Evolutionary conservation across 1,139 yeast species (phyloP), one percentile per base, ranked within the genome.

Genomic region (Sugiyamaella grinbergsii): DNA sequence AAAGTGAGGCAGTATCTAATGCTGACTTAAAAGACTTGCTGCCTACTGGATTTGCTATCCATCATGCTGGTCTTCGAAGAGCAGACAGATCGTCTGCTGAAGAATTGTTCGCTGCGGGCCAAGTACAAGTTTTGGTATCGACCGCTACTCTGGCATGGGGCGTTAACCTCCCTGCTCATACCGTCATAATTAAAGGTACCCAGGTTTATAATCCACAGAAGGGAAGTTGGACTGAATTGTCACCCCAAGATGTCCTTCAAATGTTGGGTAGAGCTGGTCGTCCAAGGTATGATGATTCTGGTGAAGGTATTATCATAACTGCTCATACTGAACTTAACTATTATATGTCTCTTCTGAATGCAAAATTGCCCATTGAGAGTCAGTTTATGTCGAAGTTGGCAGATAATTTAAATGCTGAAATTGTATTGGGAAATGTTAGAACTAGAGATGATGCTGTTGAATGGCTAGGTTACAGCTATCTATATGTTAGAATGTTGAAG

Each of bases 141-240:
- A 93, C 98, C 1, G 96, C 98, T 0, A 93, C 98, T 0, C 78
- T 93, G 57, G 98, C 98, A 0, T 93, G 98, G 98, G 98, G 98
- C 76, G 98, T 93, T 33, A 93, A 93, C 65, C 76, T 93, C 51
- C 98, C 98, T 0, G 98, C 98, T 0, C 97, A 93, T 61, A 89
- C 97, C 0, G 98, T 93, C 24, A 83, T 93, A 24, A 87, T 93
- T 54, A 91, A 93, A 63, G 98, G 98, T 0, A 93, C 98, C 0
- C 95, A 90, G 62, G 83, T 93, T 0, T 94, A 93, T 63, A 85
- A 94, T 2, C 97, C 99, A 0, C 94, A 86, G 60, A 80, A 80
- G 56, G 96, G 98, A 47, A 71, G 79, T 1, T 91, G 97, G 96
- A 81, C 82, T 1, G 95, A 88, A 61, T 71, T 93, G 10, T 85